Base-by-base conservation (phyloP, 176 grass and related monocot genomes). In the Aegilops speltoides region DNA sequence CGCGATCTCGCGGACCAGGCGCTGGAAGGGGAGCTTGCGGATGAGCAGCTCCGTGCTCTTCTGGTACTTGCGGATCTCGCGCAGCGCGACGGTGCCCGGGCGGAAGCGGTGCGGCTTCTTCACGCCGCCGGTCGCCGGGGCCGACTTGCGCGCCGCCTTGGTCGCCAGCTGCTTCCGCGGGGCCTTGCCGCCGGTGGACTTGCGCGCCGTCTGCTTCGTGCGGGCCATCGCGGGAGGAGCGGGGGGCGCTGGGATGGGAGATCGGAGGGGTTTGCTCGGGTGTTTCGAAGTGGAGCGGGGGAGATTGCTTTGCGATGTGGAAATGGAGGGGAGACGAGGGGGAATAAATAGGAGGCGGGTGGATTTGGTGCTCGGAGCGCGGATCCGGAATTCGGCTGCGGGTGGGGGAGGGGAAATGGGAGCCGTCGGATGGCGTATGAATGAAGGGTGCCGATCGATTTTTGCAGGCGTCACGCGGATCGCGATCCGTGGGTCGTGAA, bases 61-160 rank as follows among this genome's bases (percentile, higher is more conserved):
- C 84, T 91, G 92, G 86, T 94, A 94, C 86, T 91, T 94, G 86
- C 86, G 89, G 80, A 94, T 94, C 92, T 89, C 92, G 0, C 92
- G 74, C 16, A 91, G 89, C 5, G 92, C 92, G 25, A 94, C 92
- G 83, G 92, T 94, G 69, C 92, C 92, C 0, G 81, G 92, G 25
- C 89, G 77, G 87, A 94, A 94, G 34, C 89, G 92, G 81, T 94
- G 92, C 0, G 92, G 92, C 89, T 91, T 94, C 92, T 94, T 94
- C 70, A 91, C 89, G 0, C 92, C 87, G n/a, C 92, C 89, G 14
- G 89, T 89, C 0, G 87, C 89, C 19, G 92, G 92, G 0, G 89
- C 89, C 17, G 89, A 91, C 86, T 89, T 94, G 84, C 89, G 84
- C 26, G 89, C 89, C 32, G 89, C 92, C 77, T 91, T 94, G 2